Percentiles rank a stretch among this genome's conserved stretches.
phyloP scores from a whole-genome alignment of 768 basidiomycete species.

The Mycena rebaudengoi region DNA sequence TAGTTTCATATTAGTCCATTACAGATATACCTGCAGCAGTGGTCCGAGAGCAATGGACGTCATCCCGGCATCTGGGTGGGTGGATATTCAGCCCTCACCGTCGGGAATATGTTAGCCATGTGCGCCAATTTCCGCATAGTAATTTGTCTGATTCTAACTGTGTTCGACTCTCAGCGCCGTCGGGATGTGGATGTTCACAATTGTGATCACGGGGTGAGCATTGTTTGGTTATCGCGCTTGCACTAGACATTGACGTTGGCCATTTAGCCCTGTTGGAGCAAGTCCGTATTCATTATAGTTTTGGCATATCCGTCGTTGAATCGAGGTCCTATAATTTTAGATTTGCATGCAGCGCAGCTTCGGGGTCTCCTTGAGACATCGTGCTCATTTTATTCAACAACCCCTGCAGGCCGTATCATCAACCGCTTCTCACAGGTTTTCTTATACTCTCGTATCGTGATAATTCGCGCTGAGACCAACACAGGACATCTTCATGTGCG shows the following conservation, averaged over 20 bases:
- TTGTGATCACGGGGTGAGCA: neutral
- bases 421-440: constrained; percentile 14
- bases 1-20: neutral
- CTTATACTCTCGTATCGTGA: neutral
- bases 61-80: constrained; percentile 7
- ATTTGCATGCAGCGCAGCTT: neutral
- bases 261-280: neutral
- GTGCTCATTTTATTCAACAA: neutral
- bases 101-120: neutral
- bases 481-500: constrained; percentile 22
- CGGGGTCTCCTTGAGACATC: neutral
- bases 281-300: too few species aligned
- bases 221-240: neutral
- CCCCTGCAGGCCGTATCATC: neutral
- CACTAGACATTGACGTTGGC: neutral
- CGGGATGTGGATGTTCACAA: neutral
- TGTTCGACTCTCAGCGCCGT: neutral
- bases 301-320: neutral
- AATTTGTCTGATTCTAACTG: neutral
- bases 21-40: constrained; percentile 9
- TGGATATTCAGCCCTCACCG: constrained; percentile 3
- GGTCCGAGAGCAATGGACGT: neutral
- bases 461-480: too few species aligned
- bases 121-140: neutral
- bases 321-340: neutral